Evolutionary conservation across 169 alveolate species (phyloP).

Genomic region (Plasmodium cynomolgi): DNA sequence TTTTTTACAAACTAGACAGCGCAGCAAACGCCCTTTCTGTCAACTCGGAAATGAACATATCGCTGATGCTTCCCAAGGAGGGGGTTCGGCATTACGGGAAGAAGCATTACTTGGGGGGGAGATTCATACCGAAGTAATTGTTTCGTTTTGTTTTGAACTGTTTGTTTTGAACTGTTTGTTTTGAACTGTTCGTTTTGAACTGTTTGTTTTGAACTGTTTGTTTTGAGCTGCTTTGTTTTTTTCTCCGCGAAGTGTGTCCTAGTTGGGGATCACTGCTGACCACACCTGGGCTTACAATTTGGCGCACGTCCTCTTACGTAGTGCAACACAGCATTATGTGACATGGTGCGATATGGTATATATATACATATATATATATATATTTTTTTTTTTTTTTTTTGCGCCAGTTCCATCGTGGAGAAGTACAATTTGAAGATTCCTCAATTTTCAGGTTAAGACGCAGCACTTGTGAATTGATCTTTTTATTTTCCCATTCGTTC

Average conservation of each 20-base stretch:
- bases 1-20: neutral
- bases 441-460: conserved; percentile 32
- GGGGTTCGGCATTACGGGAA: conserved; percentile 45
- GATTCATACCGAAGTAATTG: conserved; percentile 48
- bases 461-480: neutral
- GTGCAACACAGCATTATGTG: neutral
- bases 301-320: neutral
- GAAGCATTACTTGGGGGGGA: conserved; percentile 67
- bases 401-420: conserved; percentile 44
- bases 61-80: conserved; percentile 69
- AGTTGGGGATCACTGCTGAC: neutral
- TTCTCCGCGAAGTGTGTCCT: neutral
- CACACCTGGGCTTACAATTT: neutral
- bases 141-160: neutral
- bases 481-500: neutral
- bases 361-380: neutral
- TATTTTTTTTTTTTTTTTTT: neutral
- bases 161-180: neutral
- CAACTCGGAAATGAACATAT: conserved; percentile 57
- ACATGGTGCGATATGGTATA: too few species aligned
- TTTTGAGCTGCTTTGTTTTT: neutral
- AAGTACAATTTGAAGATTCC: conserved; percentile 65
- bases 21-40: conserved; percentile 14
- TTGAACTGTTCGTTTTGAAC: too few species aligned
- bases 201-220: neutral